A percentile compares a stretch with the other conserved stretches of the same genome.
Conservation (phyloP, 2,329 filamentous ascomycete genomes). For the Beauveria scarabaeidicola region DNA sequence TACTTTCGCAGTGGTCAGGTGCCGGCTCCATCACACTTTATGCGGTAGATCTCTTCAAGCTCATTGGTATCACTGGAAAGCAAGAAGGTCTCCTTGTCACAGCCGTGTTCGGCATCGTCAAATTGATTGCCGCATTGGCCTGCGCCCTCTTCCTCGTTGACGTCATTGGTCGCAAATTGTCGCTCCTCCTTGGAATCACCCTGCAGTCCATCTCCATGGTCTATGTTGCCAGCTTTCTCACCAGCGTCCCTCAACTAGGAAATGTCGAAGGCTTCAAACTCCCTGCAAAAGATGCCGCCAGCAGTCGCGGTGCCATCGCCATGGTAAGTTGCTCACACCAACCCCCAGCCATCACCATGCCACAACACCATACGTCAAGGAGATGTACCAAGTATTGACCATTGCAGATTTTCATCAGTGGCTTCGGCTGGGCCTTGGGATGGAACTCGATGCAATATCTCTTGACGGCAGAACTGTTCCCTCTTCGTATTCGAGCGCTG, state of each 20-base stretch:
- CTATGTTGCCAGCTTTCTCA: constrained; percentile 54
- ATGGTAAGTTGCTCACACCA: constrained; percentile 34
- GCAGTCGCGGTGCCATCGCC: constrained; percentile 59
- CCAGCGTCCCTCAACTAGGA: constrained; percentile 51
- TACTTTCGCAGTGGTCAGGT: constrained; percentile 67
- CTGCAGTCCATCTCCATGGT: constrained; percentile 53
- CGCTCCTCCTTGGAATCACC: constrained; percentile 51
- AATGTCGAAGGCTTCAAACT: constrained; percentile 40
- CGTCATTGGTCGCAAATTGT: constrained; percentile 65
- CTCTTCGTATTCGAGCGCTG: constrained; percentile 62
- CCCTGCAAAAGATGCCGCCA: constrained; percentile 38
- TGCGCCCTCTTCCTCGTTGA: constrained; percentile 76
- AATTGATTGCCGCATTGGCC: constrained; percentile 55
- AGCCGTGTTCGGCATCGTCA: constrained; percentile 67
- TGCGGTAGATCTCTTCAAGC: constrained; percentile 61
- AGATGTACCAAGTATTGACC: too few species aligned
- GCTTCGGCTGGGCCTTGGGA: constrained; percentile 60
- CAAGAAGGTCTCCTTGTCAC: constrained; percentile 65
- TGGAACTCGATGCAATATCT: constrained; percentile 77
- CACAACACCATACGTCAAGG: background rate
- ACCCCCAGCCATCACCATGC: background rate
- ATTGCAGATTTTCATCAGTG: constrained; percentile 52
- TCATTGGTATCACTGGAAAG: constrained; percentile 61
- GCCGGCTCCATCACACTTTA: constrained; percentile 70
- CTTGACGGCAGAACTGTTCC: constrained; percentile 69